Conservation (phyloP, 805 yeast genomes). For the Barnettozyma pratensis region DNA sequence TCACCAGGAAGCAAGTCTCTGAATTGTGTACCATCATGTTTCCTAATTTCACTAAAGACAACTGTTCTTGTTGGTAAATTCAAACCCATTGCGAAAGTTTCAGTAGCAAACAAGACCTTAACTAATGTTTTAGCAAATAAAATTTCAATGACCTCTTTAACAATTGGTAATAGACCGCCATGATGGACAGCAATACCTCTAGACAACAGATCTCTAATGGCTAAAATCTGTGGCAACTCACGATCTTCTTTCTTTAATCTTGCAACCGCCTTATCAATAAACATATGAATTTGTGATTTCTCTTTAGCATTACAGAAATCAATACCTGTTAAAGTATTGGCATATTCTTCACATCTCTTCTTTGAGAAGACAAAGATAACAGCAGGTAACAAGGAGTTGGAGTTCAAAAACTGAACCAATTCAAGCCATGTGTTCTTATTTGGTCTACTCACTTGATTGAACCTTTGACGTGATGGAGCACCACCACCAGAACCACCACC, state of each 20-base stretch:
- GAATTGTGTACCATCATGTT: slow-evolving; percentile 85
- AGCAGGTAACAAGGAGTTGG: slow-evolving; percentile 75
- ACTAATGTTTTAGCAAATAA: slow-evolving; percentile 81
- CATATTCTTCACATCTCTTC: slow-evolving; percentile 90
- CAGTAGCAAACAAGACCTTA: slow-evolving; percentile 92
- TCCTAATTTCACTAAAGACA: slow-evolving; percentile 76
- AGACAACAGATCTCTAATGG: slow-evolving; percentile 73
- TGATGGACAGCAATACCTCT: slow-evolving; percentile 96
- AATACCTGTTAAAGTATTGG: slow-evolving; percentile 64
- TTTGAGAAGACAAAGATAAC: slow-evolving; percentile 93
- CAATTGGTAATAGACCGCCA: slow-evolving; percentile 90
- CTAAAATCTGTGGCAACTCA: slow-evolving; percentile 84
- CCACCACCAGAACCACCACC: slow-evolving; percentile 31
- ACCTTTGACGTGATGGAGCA: slow-evolving; percentile 25
- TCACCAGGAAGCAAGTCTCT: slow-evolving; percentile 90
- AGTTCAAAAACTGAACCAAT: slow-evolving; percentile 64
- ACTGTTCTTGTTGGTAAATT: slow-evolving; percentile 96
- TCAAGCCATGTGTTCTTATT: slow-evolving; percentile 74
- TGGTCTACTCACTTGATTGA: slow-evolving; percentile 39
- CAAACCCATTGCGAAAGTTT: slow-evolving; percentile 98
- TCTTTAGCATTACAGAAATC: slow-evolving; percentile 84
- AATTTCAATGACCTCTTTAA: slow-evolving; percentile 90
- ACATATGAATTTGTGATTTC: slow-evolving; percentile 88
- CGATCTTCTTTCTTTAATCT: slow-evolving; percentile 89
- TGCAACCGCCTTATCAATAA: slow-evolving; percentile 82